Percentiles rank a stretch among this genome's conserved stretches.
phyloP scores from a whole-genome alignment of 345 rosid genomes.

The Bruguiera sexangula region DNA sequence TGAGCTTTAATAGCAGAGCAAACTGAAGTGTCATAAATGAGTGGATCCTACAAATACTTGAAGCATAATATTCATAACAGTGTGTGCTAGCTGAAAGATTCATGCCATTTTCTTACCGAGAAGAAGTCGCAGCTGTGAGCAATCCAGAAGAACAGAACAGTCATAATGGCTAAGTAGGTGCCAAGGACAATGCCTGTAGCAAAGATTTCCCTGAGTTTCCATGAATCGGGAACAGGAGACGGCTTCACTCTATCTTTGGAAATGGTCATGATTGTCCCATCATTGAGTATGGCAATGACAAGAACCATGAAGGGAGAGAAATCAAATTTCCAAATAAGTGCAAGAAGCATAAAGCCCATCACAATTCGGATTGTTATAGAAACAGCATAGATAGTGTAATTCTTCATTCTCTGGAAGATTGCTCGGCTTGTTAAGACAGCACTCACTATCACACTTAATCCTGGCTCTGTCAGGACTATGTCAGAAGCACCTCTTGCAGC shows the following conservation, averaged over 20 bases:
- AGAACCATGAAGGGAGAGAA: conserved; percentile 97
- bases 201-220: conserved; percentile 89
- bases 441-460: conserved; percentile 87
- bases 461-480: conserved; percentile 90
- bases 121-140: conserved; percentile 64
- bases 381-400: conserved; percentile 96
- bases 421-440: conserved; percentile 94
- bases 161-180: conserved; percentile 77
- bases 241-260: conserved; percentile 84
- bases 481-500: conserved; percentile 94
- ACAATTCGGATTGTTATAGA: conserved; percentile 89
- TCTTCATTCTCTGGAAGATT: conserved; percentile 96
- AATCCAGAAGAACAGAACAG: conserved; percentile 83
- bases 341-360: conserved; percentile 76
- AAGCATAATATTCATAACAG: not conserved
- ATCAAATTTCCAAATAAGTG: conserved; percentile 90
- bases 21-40: too few species aligned
- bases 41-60: not conserved
- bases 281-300: conserved; percentile 82
- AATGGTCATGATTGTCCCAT: conserved; percentile 85
- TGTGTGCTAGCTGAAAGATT: not conserved
- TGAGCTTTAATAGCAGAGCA: too few species aligned
- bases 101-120: conserved; percentile 41
- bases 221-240: conserved; percentile 78
- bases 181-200: conserved; percentile 82